Base-by-base conservation (phyloP, 805 yeast species). In the Ogataea paraovalis region DNA sequence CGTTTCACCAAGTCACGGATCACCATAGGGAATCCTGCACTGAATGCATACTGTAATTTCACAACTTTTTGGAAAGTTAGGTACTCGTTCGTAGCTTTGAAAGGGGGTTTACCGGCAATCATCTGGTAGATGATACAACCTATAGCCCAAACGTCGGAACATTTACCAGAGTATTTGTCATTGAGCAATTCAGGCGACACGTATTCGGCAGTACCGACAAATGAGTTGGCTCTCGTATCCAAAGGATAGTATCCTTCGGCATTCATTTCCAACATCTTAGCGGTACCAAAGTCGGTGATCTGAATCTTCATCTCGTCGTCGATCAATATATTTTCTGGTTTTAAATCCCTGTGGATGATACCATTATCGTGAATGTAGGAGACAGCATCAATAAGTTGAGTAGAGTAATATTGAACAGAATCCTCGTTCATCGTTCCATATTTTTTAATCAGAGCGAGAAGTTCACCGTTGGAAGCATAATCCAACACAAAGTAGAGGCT, bases 241-340 rank as follows among this genome's bases (percentile, higher is more conserved):
- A 74, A 59, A 9, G 91, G 90, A 58, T 80, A 85, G 9, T 66
- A 69, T 34, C 77, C 81, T n/a, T 73, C 66, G 2, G 65, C 71
- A 21, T 71, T 71, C 30, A 69, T 69, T n/a, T 84, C 87, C 25
- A 87, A 64, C 41, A 87, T 66, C 55, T 83, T 82, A 0, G 95
- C 95, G 0, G 96, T 87, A 22, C 96, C 96, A 63, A 87, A 87
- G 68, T 87, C 96, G 1, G 96, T 87, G 33, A 87, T 74, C 63
- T 81, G 84, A 37, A 85, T 72, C 49, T 81, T 76, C 72, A 77
- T 71, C 23, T 80, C 73, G 32, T 69, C 69, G 59, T 84, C 87
- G 20, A 87, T 68, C 43, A 87, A 64, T 25, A 87, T 85, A 62
- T 87, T 87, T 59, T 87, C 96, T 0, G 96, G 96, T 61, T 87